Evolutionary conservation across 2,329 filamentous ascomycete species (phyloP).

Genomic region (Orbilia javanica): DNA sequence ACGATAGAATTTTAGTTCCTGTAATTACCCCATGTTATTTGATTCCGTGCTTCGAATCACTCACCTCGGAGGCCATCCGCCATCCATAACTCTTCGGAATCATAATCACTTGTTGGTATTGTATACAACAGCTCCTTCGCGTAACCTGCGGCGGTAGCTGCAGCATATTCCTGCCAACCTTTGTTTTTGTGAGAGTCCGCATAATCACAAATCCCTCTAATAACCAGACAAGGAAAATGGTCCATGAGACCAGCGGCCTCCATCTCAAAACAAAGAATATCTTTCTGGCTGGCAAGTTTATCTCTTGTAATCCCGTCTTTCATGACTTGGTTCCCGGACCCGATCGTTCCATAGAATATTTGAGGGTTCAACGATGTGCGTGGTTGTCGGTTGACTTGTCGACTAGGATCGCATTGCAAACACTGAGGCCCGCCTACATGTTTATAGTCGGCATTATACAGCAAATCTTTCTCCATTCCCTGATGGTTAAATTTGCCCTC

Average conservation of each 20-base stretch:
- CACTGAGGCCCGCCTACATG: background rate
- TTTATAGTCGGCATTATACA: background rate
- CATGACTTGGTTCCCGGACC: slow-evolving; percentile 13
- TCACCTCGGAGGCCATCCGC: background rate
- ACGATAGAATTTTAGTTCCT: background rate
- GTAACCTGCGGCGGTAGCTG: slow-evolving; percentile 12
- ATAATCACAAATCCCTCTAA: slow-evolving; percentile 18
- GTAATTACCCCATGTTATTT: no score
- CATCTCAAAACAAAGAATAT: slow-evolving; percentile 29
- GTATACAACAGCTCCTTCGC: slow-evolving; percentile 19
- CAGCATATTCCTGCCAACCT: slow-evolving; percentile 23
- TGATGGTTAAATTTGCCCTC: background rate
- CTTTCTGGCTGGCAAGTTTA: slow-evolving; percentile 8
- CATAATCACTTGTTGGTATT: background rate
- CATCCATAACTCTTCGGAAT: background rate
- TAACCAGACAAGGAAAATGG: slow-evolving; percentile 5
- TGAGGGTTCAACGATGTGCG: background rate
- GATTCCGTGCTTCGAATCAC: background rate
- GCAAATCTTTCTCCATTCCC: background rate
- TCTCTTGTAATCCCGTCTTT: slow-evolving; percentile 11
- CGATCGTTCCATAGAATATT: slow-evolving; percentile 8
- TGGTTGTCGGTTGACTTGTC: background rate
- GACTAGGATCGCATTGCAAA: background rate
- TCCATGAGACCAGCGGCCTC: slow-evolving; percentile 23
- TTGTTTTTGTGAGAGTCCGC: slow-evolving; percentile 31